phyloP scores from a whole-genome alignment of 1,139 yeast species.

The Kodamaea sp. region DNA sequence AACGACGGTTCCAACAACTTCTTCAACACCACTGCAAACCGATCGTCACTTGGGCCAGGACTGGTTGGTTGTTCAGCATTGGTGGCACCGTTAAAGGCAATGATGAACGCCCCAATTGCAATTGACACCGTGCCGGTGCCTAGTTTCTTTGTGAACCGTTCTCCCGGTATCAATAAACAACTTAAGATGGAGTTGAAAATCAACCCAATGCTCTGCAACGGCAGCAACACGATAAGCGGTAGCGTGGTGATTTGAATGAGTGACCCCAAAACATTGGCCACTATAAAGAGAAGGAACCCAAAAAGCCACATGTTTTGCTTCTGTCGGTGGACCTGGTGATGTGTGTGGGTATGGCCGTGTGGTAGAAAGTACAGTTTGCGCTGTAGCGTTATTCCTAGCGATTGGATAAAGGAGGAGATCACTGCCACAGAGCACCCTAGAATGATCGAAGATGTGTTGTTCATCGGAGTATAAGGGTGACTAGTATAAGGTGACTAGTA shows the following conservation, averaged over 20 bases:
- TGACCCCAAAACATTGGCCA: constrained; percentile 77
- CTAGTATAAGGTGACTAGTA: too few species aligned
- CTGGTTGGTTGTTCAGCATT: constrained; percentile 22
- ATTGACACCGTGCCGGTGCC: constrained; percentile 66
- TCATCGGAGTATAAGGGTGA: too few species aligned
- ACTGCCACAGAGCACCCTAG: constrained; percentile 75
- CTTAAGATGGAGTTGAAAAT: constrained; percentile 76
- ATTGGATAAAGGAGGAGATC: constrained; percentile 75
- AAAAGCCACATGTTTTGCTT: constrained; percentile 63
- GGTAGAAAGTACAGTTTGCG: constrained; percentile 65
- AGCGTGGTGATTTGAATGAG: constrained; percentile 79
- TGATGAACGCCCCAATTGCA: constrained; percentile 71
- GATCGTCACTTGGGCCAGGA: constrained; percentile 19
- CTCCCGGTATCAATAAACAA: constrained; percentile 65
- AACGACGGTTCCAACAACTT: constrained; percentile 29
- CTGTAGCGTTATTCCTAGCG: constrained; percentile 79
- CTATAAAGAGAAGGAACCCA: constrained; percentile 68
- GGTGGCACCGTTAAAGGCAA: constrained; percentile 64
- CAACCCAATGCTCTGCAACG: constrained; percentile 82
- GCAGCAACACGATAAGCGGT: constrained; percentile 76
- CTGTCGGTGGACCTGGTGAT: constrained; percentile 25
- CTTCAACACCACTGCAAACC: constrained; percentile 25
- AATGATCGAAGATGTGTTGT: constrained; percentile 22
- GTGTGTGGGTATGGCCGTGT: constrained; percentile 21
- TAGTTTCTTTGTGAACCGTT: constrained; percentile 58